phyloP scores from a whole-genome alignment of 1,139 yeast species.

The Hansenula anomala region DNA sequence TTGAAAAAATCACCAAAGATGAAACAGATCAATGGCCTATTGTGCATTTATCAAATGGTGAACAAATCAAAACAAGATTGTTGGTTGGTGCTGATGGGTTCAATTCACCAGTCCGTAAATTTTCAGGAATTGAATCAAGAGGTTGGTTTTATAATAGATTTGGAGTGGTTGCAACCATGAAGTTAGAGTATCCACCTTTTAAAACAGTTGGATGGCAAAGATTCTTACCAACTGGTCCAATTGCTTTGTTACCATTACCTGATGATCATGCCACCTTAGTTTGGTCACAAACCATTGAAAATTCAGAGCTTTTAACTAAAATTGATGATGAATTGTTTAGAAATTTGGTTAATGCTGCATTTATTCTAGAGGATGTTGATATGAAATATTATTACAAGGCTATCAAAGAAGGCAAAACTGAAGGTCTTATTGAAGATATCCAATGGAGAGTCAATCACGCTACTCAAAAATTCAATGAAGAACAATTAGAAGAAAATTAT shows the following conservation, averaged over 20 bases:
- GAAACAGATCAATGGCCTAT: constrained; percentile 66
- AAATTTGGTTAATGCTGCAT: constrained; percentile 78
- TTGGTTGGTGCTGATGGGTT: constrained; percentile 95
- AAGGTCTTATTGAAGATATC: constrained; percentile 59
- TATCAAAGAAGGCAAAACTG: constrained; percentile 43
- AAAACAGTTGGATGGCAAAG: constrained; percentile 88
- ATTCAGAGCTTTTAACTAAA: constrained; percentile 57
- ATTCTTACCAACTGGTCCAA: constrained; percentile 86
- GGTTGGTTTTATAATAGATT: constrained; percentile 91
- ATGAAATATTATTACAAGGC: constrained; percentile 66
- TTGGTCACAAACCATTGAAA: constrained; percentile 84
- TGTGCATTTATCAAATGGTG: constrained; percentile 65
- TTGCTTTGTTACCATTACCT: constrained; percentile 87
- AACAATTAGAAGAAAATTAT: constrained; percentile 49
- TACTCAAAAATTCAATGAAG: constrained; percentile 31
- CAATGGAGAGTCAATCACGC: constrained; percentile 63
- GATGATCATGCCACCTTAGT: constrained; percentile 84
- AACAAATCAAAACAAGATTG: constrained; percentile 58
- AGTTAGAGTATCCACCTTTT: constrained; percentile 66
- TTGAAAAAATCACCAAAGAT: constrained; percentile 40
- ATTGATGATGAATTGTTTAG: constrained; percentile 61
- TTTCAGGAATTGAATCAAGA: constrained; percentile 74
- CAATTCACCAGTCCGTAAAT: constrained; percentile 86
- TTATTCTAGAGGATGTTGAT: constrained; percentile 73
- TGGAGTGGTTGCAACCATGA: constrained; percentile 88